These are phyloP conservation scores for Gnomoniopsis smithogilvyi DNA, from an alignment of 2,329 filamentous ascomycete species.

Conservation along the genomic window DNA sequence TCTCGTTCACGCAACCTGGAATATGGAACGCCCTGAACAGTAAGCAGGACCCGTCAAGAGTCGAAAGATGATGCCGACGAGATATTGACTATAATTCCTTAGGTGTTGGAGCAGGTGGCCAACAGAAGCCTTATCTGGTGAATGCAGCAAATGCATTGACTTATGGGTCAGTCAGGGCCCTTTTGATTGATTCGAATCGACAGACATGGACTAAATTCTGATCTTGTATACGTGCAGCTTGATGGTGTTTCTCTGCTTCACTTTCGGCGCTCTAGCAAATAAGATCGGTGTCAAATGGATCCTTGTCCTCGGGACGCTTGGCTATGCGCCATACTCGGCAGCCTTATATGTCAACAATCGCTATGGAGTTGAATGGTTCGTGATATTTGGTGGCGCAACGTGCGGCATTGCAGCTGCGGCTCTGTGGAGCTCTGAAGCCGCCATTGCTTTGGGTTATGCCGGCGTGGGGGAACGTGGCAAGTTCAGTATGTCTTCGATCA, in stretches of 20 bases:
- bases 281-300: conserved; percentile 38
- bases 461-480: conserved; percentile 42
- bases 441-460: conserved; percentile 40
- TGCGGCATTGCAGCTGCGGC: conserved; percentile 38
- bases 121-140: conserved; percentile 34
- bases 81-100: background rate
- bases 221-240: conserved; percentile 26
- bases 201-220: background rate
- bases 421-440: conserved; percentile 33
- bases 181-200: conserved; percentile 5
- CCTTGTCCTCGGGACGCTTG: conserved; percentile 39
- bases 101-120: conserved; percentile 32
- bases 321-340: conserved; percentile 41
- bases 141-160: conserved; percentile 40
- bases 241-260: conserved; percentile 41
- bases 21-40: conserved; percentile 46
- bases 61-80: background rate
- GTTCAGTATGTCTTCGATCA: conserved; percentile 24
- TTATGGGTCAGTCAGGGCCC: conserved; percentile 25
- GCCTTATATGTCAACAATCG: conserved; percentile 42
- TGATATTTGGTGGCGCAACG: conserved; percentile 37
- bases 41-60: conserved; percentile 11
- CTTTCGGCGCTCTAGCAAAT: conserved; percentile 38
- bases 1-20: conserved; percentile 42
- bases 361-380: conserved; percentile 40